Percentiles rank a stretch among this genome's conserved stretches.
These are phyloP conservation scores for Suillus lakei DNA, from an alignment of 768 basidiomycete species.

Conservation along the genomic window DNA sequence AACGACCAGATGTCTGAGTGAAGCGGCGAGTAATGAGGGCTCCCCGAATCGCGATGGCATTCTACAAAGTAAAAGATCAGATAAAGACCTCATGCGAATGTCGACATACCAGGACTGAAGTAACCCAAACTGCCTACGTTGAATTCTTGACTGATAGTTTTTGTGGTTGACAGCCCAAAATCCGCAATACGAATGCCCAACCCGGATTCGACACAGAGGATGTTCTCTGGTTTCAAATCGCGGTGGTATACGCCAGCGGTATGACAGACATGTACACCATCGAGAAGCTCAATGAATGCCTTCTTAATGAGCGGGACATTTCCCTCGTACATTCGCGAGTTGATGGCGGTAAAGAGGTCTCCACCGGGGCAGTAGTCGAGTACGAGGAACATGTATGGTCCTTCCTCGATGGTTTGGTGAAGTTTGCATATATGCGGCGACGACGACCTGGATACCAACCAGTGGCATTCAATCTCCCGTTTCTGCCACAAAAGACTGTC, in stretches of 20 bases:
- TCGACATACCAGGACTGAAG: constrained; percentile 70
- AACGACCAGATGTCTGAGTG: constrained; percentile 70
- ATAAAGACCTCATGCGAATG: background rate
- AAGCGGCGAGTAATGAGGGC: constrained; percentile 20
- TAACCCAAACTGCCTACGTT: constrained; percentile 66
- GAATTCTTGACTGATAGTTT: constrained; percentile 50
- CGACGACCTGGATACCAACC: constrained; percentile 50
- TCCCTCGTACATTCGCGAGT: constrained; percentile 52
- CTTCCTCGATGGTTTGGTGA: constrained; percentile 64
- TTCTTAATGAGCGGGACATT: constrained; percentile 65
- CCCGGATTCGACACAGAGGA: constrained; percentile 63
- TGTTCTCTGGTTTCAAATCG: constrained; percentile 87
- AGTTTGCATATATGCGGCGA: constrained; percentile 68
- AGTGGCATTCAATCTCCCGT: constrained; percentile 68
- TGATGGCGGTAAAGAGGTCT: constrained; percentile 75
- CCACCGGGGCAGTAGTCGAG: constrained; percentile 62
- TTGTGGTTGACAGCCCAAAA: constrained; percentile 72
- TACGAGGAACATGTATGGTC: constrained; percentile 67
- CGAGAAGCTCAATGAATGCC: constrained; percentile 77
- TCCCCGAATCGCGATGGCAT: constrained; percentile 50
- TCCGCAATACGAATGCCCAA: constrained; percentile 67
- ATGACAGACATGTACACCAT: constrained; percentile 80
- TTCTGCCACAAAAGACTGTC: constrained; percentile 61
- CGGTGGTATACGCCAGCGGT: constrained; percentile 75
- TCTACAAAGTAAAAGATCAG: constrained; percentile 43